These are phyloP conservation scores for Arthroderma sp. DNA, from an alignment of 2,329 filamentous ascomycete species.

Conservation along the genomic window DNA sequence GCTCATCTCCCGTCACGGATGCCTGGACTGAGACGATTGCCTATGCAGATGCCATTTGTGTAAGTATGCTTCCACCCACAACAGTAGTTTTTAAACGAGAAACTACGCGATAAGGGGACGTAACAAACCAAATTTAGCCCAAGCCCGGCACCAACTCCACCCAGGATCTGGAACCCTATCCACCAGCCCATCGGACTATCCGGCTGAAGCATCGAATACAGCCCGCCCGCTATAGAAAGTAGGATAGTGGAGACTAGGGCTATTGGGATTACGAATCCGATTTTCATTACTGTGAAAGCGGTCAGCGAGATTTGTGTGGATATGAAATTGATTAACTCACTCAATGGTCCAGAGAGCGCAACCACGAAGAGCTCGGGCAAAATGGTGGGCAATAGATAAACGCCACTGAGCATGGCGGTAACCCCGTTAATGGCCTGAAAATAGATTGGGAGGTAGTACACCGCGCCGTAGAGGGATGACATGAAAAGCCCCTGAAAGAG, in stretches of 20 bases:
- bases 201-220: slow-evolving; percentile 20
- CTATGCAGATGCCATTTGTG: too few species aligned
- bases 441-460: slow-evolving; percentile 27
- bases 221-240: slow-evolving; percentile 18
- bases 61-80: too few species aligned
- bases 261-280: slow-evolving; percentile 12
- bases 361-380: slow-evolving; percentile 13
- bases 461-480: slow-evolving; percentile 3
- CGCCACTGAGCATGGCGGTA: slow-evolving; percentile 26
- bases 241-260: slow-evolving; percentile 18
- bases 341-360: slow-evolving; percentile 10
- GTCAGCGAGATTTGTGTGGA: too few species aligned
- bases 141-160: slow-evolving; percentile 12
- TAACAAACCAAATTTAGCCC: slow-evolving; percentile 16
- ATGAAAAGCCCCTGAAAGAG: slow-evolving; percentile 16
- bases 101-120: slow-evolving; percentile 1
- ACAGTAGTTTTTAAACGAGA: too few species aligned
- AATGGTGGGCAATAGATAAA: slow-evolving; percentile 26
- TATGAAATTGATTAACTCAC: neutral
- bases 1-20: slow-evolving; percentile 5
- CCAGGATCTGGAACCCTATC: slow-evolving; percentile 21
- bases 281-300: neutral
- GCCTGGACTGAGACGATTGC: too few species aligned
- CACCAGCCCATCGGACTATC: slow-evolving; percentile 13
- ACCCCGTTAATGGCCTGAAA: slow-evolving; percentile 29